Conservation (phyloP, 1,139 yeast genomes). For the Lodderomyces parapsilosis region DNA sequence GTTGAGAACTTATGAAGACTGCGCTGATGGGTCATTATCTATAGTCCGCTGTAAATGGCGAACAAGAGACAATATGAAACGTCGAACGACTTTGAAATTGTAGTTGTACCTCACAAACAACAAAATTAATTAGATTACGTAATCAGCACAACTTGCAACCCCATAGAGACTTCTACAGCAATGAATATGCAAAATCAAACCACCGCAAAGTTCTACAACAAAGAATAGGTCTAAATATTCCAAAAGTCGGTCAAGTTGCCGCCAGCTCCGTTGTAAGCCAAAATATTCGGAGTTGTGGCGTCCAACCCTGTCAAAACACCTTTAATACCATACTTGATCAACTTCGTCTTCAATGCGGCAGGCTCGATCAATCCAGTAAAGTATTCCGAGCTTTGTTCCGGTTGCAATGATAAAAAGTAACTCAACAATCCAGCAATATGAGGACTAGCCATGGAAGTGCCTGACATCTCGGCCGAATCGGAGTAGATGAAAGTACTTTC, state of each 20-base stretch:
- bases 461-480: constrained; percentile 35
- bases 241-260: constrained; percentile 73
- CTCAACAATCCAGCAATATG: constrained; percentile 43
- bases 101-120: too few relatives aligned
- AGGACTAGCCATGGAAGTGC: constrained; percentile 48
- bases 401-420: constrained; percentile 42
- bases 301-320: constrained; percentile 53
- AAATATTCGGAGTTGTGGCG: constrained; percentile 77
- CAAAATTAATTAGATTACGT: too few relatives aligned
- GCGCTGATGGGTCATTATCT: too few relatives aligned
- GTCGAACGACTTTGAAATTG: too few relatives aligned
- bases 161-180: neutral
- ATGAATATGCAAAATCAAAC: too few relatives aligned
- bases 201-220: neutral
- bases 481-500: constrained; percentile 41
- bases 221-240: constrained; percentile 21
- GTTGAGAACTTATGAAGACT: constrained; percentile 21
- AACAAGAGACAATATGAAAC: too few relatives aligned
- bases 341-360: constrained; percentile 32
- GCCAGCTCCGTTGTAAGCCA: constrained; percentile 94
- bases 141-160: too few relatives aligned
- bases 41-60: too few relatives aligned
- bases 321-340: constrained; percentile 38
- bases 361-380: constrained; percentile 47
- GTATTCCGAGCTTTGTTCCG: constrained; percentile 41